Conservation (phyloP, 2,329 filamentous ascomycete genomes). For the Aureobasidium namibiae region DNA sequence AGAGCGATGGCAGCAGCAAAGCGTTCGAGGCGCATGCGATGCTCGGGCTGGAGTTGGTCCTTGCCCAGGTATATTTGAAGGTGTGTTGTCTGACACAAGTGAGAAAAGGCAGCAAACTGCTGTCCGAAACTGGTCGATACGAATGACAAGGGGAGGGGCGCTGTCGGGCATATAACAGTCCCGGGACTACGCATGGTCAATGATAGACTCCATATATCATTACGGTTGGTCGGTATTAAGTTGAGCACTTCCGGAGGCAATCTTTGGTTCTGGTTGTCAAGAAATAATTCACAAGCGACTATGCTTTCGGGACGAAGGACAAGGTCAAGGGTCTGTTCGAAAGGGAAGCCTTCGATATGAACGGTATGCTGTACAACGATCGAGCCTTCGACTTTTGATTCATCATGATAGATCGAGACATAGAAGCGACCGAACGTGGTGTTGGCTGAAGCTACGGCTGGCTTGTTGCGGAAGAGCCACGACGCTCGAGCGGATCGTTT, state of each 20-base stretch:
- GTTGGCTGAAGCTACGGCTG: neutral
- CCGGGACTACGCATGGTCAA: neutral
- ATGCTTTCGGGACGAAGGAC: conserved; percentile 9
- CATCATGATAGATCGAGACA: conserved; percentile 4
- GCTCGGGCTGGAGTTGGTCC: neutral
- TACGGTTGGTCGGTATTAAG: neutral
- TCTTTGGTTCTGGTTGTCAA: neutral
- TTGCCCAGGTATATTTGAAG: neutral
- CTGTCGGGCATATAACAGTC: conserved; percentile 1
- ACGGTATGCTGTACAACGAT: conserved; percentile 1
- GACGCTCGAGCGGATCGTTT: neutral
- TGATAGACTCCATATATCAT: neutral
- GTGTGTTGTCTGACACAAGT: neutral
- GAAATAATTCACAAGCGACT: neutral
- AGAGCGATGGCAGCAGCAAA: neutral
- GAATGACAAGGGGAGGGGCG: conserved; percentile 2
- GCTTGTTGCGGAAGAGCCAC: conserved; percentile 12
- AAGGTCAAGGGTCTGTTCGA: neutral
- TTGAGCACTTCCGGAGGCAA: conserved; percentile 1
- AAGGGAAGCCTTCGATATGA: neutral
- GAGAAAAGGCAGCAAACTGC: conserved; percentile 3
- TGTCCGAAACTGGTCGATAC: neutral
- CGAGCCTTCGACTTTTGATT: neutral
- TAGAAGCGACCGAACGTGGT: neutral
- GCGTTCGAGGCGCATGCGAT: neutral